These are phyloP conservation scores for Botrytis aclada DNA, from an alignment of 2,329 filamentous ascomycete species.

Conservation along the genomic window DNA sequence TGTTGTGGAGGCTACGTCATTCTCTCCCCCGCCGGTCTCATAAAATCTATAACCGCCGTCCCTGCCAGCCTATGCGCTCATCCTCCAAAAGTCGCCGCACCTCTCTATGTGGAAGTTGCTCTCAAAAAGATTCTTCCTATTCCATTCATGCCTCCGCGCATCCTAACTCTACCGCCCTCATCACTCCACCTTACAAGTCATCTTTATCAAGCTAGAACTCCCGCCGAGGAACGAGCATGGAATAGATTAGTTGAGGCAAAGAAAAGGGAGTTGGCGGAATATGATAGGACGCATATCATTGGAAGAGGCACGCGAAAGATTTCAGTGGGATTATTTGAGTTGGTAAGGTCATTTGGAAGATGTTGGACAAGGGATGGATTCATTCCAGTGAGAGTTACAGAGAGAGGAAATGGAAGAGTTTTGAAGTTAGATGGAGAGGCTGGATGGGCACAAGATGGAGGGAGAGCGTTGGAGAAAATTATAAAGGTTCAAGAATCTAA, in stretches of 20 bases:
- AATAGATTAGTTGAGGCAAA: conserved; percentile 38
- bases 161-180: conserved; percentile 24
- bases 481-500: conserved; percentile 34
- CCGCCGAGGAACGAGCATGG: conserved; percentile 28
- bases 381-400: conserved; percentile 45
- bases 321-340: conserved; percentile 41
- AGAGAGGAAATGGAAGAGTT: conserved; percentile 37
- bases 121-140: conserved; percentile 35
- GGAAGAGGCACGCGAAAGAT: conserved; percentile 56
- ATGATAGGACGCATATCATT: conserved; percentile 54
- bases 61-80: conserved; percentile 25
- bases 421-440: conserved; percentile 41
- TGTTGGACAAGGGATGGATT: conserved; percentile 57
- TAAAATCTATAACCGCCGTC: conserved; percentile 43
- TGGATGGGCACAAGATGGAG: conserved; percentile 59
- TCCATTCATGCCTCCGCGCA: conserved; percentile 30
- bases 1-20: conserved; percentile 59
- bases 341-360: conserved; percentile 49
- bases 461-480: conserved; percentile 56
- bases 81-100: not conserved
- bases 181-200: conserved; percentile 7
- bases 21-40: conserved; percentile 54
- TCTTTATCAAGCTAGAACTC: conserved; percentile 16
- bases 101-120: conserved; percentile 51
- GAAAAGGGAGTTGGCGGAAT: conserved; percentile 40